Base-by-base conservation (phyloP, 1,284 basidiomycete genomes). In the Thecaphora thlaspeos region DNA sequence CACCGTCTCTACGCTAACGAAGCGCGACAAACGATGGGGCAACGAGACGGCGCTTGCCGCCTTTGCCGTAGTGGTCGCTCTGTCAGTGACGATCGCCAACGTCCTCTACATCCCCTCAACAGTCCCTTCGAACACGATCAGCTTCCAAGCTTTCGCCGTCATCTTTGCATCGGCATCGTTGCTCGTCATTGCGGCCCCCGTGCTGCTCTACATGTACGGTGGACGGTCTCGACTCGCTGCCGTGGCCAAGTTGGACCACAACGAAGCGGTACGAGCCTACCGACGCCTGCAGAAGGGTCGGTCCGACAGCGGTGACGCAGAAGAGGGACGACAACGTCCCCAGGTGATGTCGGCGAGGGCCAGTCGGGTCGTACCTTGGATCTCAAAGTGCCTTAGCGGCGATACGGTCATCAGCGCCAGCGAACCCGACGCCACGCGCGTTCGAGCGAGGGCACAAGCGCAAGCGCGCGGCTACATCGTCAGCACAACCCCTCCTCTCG, bases 161-260 rank as follows among this genome's bases (percentile, higher is more conserved):
- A 54, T 63, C 45, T 54, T 67, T 36, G 56, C 64, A 10, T 57
- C 58, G 4, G 48, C 23, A 2, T 19, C 54, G 17, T 41, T 67
- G 23, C 23, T 52, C 4, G 42, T 54, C 4, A 22, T 49, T 3
- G 30, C 52, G 36, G 11, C 39, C 15, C 21, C 58, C 32, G 37
- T 67, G 14, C 44, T 48, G 22, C 52, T 67, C 18, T 67, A 48
- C 21, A 36, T 56, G 21, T 63, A 63, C 43, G 60, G 64, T 1
- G 53, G 55, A 4, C 50, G 48, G 22, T 32, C 46, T 2, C 45
- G 64, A 18, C 46, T 45, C 2, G 18, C 30, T 1, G 56, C 57
- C 22, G 19, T 65, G 21, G 43, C 21, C 34, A 24, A 46, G 43
- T 39, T 65, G 7, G 32, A 34, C 32, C 9, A 17, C 32, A 14